Percentiles rank a stretch among this genome's conserved stretches.
Evolutionary conservation across 192 early-diverging fungal species (phyloP).

Genomic region (Endogone sp.): DNA sequence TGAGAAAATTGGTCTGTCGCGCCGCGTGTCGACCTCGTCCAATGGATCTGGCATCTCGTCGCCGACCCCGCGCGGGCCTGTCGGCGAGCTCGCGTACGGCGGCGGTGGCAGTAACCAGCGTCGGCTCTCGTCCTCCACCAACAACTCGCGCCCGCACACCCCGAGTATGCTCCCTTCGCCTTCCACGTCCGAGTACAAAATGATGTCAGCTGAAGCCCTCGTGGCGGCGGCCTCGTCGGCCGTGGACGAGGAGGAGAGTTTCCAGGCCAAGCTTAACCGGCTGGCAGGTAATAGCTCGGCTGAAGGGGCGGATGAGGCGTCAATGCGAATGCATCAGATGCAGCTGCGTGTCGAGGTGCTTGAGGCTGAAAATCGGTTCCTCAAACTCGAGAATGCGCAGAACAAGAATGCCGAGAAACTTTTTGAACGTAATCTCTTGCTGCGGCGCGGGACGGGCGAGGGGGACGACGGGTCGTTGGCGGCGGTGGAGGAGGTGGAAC

Average conservation of each 20-base stretch:
- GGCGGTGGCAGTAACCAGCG: conserved; percentile 14
- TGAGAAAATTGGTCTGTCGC: conserved; percentile 5
- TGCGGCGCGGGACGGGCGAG: conserved; percentile 8
- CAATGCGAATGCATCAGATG: conserved; percentile 51
- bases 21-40: conserved; percentile 7
- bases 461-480: conserved; percentile 5
- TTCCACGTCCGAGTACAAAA: conserved; percentile 21
- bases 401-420: conserved; percentile 55
- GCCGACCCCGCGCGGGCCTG: conserved; percentile 8
- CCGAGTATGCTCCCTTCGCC: conserved; percentile 15
- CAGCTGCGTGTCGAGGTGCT: conserved; percentile 61
- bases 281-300: conserved; percentile 17
- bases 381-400: conserved; percentile 64
- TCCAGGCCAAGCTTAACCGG: conserved; percentile 20
- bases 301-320: conserved; percentile 22
- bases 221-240: conserved; percentile 27
- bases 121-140: conserved; percentile 11
- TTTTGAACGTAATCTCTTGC: conserved; percentile 31
- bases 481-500: conserved; percentile 7
- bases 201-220: conserved; percentile 17
- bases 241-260: conserved; percentile 8
- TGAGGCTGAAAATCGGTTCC: conserved; percentile 65
- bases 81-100: conserved; percentile 16
- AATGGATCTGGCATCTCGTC: conserved; percentile 2
- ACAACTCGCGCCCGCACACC: conserved; percentile 16